Percentiles rank a stretch among this genome's conserved stretches.
These are phyloP conservation scores for Carex parvula DNA, from an alignment of 176 grass and related monocot genomes.

Conservation along the genomic window DNA sequence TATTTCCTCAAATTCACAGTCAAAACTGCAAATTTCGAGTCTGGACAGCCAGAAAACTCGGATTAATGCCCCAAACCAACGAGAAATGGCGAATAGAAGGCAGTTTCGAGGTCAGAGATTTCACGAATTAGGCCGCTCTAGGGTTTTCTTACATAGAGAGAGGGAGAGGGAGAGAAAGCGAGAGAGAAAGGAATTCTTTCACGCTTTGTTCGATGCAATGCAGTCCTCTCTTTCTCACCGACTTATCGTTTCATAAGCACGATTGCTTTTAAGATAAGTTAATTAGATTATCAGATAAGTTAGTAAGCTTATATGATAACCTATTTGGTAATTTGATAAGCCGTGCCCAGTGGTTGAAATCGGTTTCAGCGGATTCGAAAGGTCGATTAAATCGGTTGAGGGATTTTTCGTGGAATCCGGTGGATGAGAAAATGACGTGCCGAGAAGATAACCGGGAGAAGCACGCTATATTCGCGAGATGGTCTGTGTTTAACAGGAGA, in stretches of 20 bases:
- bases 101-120: conserved; percentile 3
- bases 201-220: conserved; percentile 98
- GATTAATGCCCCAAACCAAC: not conserved
- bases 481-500: not conserved
- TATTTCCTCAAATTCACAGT: conserved; percentile 29
- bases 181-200: conserved; percentile 51
- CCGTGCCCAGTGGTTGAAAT: not conserved
- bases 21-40: conserved; percentile 36
- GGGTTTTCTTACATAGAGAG: conserved; percentile 55
- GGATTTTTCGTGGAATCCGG: conserved; percentile 32
- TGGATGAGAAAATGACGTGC: conserved; percentile 14
- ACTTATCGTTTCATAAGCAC: conserved; percentile 35
- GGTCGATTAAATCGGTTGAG: conserved; percentile 28
- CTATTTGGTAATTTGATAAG: not conserved
- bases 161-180: conserved; percentile 29
- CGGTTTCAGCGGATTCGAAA: conserved; percentile 32
- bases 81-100: not conserved
- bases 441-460: not conserved
- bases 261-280: accelerated
- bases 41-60: not conserved
- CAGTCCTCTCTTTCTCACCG: conserved; percentile 79
- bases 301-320: accelerated
- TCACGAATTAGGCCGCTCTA: conserved; percentile 37
- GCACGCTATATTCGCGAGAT: not conserved
- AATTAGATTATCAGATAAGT: accelerated